Evolutionary conservation across 2,329 filamentous ascomycete genomes (phyloP).

Genomic region (Pestalotiopsis fici): DNA sequence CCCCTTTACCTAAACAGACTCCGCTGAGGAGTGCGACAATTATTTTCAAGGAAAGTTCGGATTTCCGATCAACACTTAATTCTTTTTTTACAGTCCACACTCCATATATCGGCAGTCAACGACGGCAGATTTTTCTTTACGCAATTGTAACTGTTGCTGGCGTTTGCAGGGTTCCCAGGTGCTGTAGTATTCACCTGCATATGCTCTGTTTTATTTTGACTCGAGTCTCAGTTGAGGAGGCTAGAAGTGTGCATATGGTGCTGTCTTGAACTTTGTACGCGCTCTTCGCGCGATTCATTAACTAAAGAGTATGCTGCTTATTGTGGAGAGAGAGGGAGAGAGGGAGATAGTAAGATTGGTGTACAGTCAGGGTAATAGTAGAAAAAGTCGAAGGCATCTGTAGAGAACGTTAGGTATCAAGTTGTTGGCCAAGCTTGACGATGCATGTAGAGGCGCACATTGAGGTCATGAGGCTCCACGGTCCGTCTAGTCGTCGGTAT

Average conservation of each 20-base stretch:
- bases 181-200: neutral
- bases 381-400: too few relatives aligned
- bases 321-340: neutral
- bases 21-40: neutral
- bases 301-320: too few relatives aligned
- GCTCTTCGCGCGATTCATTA: neutral
- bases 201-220: neutral
- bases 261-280: neutral
- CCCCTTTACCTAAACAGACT: neutral
- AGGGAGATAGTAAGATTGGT: too few relatives aligned
- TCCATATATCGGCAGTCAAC: neutral
- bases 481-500: neutral
- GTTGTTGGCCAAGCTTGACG: too few relatives aligned
- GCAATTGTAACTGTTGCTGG: neutral
- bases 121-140: neutral
- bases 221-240: neutral
- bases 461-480: too few relatives aligned
- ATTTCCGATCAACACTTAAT: neutral
- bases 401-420: too few relatives aligned
- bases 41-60: neutral
- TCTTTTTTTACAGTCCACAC: neutral
- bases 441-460: too few relatives aligned
- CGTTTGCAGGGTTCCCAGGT: neutral
- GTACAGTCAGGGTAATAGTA: too few relatives aligned
- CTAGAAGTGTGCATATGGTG: neutral